Evolutionary conservation across 768 basidiomycete species (phyloP).

Genomic region (Macrolepiota dolichaula): DNA sequence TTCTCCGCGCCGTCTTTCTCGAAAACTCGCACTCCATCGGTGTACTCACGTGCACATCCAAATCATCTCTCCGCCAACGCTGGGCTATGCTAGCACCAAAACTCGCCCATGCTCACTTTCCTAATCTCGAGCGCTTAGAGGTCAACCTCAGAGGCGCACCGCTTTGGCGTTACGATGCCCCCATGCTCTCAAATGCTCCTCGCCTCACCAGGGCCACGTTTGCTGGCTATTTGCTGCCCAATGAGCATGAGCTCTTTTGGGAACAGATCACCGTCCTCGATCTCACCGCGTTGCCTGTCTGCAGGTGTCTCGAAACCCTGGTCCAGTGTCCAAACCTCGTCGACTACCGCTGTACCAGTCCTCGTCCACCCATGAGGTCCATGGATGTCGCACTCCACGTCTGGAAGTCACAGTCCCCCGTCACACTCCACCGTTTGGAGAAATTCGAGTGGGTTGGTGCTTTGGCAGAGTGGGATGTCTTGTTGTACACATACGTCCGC

Average conservation of each 20-base stretch:
- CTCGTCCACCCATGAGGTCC: background rate
- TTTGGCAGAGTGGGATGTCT: background rate
- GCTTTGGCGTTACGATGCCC: background rate
- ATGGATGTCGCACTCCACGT: background rate
- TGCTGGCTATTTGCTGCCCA: background rate
- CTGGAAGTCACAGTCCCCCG: background rate
- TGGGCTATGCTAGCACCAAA: constrained; percentile 8
- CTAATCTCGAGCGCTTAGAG: background rate
- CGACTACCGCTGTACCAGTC: background rate
- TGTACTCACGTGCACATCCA: constrained; percentile 2
- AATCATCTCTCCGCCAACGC: constrained; percentile 5
- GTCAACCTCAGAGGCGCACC: constrained; percentile 1
- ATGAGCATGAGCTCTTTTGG: constrained; percentile 5
- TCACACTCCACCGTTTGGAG: background rate
- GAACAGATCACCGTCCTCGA: constrained; percentile 4
- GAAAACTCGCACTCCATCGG: background rate
- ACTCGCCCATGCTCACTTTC: background rate
- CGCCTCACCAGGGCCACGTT: background rate
- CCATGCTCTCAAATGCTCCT: constrained; percentile 2
- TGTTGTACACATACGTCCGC: constrained; percentile 1
- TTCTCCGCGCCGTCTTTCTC: background rate
- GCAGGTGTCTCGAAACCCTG: constrained; percentile 1
- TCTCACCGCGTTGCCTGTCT: background rate
- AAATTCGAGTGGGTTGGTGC: constrained; percentile 11
- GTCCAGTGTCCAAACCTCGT: constrained; percentile 1